Evolutionary conservation across 2,329 filamentous ascomycete species (phyloP).

Genomic region (Colletotrichum noveboracense): DNA sequence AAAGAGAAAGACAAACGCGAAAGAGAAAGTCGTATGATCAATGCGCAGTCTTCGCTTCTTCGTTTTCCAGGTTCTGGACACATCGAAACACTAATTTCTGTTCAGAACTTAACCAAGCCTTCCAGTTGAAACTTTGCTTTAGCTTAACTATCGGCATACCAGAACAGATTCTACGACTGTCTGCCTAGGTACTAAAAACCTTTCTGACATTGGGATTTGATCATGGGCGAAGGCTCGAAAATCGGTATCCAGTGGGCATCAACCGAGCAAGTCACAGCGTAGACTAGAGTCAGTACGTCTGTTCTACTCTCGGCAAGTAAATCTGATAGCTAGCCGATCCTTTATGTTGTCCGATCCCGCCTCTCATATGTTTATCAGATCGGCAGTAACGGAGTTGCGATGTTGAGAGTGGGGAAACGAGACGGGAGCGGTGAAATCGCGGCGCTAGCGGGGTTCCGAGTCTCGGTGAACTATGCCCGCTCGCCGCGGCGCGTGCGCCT

Average conservation of each 20-base stretch:
- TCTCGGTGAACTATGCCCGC: conserved; percentile 12
- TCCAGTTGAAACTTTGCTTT: background rate
- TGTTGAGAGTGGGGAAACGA: background rate
- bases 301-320: background rate
- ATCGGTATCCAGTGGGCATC: background rate
- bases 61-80: background rate
- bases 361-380: background rate
- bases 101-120: background rate
- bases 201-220: background rate
- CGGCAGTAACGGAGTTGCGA: background rate
- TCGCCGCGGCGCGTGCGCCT: background rate
- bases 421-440: conserved; percentile 5
- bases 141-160: background rate
- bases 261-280: background rate
- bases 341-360: background rate
- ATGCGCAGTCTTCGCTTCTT: background rate
- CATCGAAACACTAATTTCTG: background rate
- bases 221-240: background rate
- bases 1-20: background rate
- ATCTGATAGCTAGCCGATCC: background rate
- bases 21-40: background rate
- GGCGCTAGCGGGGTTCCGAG: conserved; percentile 14
- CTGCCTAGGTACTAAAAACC: background rate
- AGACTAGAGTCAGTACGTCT: background rate
- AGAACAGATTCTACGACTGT: background rate